Percentiles rank a stretch among this genome's conserved stretches.
phyloP scores from a whole-genome alignment of 768 basidiomycete species.

The Amanita molliuscula region DNA sequence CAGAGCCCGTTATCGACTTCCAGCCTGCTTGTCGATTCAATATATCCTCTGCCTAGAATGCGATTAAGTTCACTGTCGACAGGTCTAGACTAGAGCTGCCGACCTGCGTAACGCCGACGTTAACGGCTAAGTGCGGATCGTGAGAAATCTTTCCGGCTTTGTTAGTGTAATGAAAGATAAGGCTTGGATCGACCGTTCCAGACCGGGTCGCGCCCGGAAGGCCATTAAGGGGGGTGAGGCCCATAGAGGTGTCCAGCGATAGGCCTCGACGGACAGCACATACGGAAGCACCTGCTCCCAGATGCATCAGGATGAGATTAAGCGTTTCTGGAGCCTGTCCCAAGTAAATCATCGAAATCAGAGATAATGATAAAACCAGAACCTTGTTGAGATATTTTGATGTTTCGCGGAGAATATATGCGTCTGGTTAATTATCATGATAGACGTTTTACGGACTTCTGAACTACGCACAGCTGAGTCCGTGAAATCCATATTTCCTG shows the following conservation, averaged over 20 bases:
- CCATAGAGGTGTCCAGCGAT: conserved; percentile 86
- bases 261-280: conserved; percentile 67
- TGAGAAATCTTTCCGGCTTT: conserved; percentile 44
- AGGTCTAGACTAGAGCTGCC: neutral
- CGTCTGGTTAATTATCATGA: conserved; percentile 26
- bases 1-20: conserved; percentile 69
- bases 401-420: conserved; percentile 58
- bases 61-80: neutral
- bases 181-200: conserved; percentile 74
- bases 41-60: conserved; percentile 51
- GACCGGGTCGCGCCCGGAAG: conserved; percentile 84
- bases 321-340: conserved; percentile 32
- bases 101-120: conserved; percentile 47
- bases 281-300: conserved; percentile 84
- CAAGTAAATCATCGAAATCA: neutral
- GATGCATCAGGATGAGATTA: conserved; percentile 76
- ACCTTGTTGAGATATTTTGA: conserved; percentile 50
- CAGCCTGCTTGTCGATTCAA: conserved; percentile 72
- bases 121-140: conserved; percentile 30
- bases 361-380: neutral
- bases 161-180: conserved; percentile 78
- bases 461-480: conserved; percentile 50
- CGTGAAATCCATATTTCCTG: conserved; percentile 90
- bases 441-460: neutral
- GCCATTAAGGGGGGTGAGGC: conserved; percentile 81